Conservation (phyloP, 2,329 filamentous ascomycete genomes). For the Botrytis byssoidea region DNA sequence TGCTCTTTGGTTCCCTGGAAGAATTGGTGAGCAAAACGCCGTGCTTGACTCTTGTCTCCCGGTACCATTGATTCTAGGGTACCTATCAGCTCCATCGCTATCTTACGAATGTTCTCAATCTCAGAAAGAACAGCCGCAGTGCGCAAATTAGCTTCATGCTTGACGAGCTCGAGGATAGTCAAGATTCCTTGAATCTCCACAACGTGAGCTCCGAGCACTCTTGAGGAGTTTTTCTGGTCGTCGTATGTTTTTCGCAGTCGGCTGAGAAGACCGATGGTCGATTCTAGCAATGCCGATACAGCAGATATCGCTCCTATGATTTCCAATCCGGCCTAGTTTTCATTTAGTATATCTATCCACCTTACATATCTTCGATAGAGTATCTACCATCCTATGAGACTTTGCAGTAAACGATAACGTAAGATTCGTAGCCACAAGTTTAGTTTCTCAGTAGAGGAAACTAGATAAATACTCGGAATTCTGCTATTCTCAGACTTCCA, state of each 20-base stretch:
- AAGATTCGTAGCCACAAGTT: too few relatives aligned
- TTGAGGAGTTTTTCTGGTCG: background rate
- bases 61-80: background rate
- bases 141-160: background rate
- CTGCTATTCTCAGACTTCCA: background rate
- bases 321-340: background rate
- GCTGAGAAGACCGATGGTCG: background rate
- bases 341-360: background rate
- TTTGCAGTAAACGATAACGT: too few relatives aligned
- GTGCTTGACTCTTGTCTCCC: background rate
- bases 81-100: background rate
- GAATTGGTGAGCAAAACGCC: background rate
- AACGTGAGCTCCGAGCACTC: background rate
- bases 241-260: background rate
- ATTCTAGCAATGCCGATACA: background rate
- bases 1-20: background rate
- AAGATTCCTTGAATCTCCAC: background rate
- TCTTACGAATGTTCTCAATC: background rate
- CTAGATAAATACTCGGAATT: background rate
- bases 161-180: background rate
- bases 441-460: too few relatives aligned
- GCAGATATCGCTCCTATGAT: background rate
- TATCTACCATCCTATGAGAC: background rate
- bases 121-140: background rate
- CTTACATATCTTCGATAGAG: accelerated